These are phyloP conservation scores for Huntiella abstrusa DNA, from an alignment of 2,329 filamentous ascomycete genomes.

Conservation along the genomic window DNA sequence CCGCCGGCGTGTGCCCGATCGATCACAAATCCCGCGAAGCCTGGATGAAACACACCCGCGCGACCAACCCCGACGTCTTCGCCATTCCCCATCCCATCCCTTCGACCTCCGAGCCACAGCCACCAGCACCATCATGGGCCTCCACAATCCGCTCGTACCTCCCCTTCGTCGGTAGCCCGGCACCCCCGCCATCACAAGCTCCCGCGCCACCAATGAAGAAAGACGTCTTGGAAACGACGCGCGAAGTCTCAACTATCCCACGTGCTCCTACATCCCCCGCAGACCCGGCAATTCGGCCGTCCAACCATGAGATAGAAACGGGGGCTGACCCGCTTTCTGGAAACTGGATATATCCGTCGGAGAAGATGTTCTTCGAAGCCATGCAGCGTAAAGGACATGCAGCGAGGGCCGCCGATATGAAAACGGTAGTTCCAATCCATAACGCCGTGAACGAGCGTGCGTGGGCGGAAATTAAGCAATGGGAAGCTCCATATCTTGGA, in stretches of 20 bases:
- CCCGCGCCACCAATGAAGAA: background rate
- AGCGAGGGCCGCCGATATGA: constrained; percentile 57
- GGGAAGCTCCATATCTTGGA: constrained; percentile 54
- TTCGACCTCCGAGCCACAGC: constrained; percentile 8
- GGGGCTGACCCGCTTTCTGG: constrained; percentile 50
- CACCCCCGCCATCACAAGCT: constrained; percentile 3
- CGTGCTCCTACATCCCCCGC: constrained; percentile 27
- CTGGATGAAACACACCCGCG: constrained; percentile 56
- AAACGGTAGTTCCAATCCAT: constrained; percentile 85
- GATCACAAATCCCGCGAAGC: constrained; percentile 75
- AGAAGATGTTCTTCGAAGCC: constrained; percentile 95
- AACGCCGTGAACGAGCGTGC: constrained; percentile 96
- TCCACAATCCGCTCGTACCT: constrained; percentile 18
- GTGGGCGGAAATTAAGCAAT: constrained; percentile 77
- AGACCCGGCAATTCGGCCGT: constrained; percentile 24
- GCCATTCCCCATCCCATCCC: constrained; percentile 16
- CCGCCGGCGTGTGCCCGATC: constrained; percentile 51
- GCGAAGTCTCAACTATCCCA: constrained; percentile 65
- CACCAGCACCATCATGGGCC: background rate
- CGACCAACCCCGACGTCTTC: constrained; percentile 18
- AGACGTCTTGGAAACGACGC: constrained; percentile 37
- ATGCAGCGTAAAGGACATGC: constrained; percentile 81
- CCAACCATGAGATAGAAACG: constrained; percentile 64
- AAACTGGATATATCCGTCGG: constrained; percentile 94
- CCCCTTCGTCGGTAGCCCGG: constrained; percentile 20